These are phyloP conservation scores for Lipomyces spencermartinsiae DNA, from an alignment of 805 yeast species.

Conservation along the genomic window DNA sequence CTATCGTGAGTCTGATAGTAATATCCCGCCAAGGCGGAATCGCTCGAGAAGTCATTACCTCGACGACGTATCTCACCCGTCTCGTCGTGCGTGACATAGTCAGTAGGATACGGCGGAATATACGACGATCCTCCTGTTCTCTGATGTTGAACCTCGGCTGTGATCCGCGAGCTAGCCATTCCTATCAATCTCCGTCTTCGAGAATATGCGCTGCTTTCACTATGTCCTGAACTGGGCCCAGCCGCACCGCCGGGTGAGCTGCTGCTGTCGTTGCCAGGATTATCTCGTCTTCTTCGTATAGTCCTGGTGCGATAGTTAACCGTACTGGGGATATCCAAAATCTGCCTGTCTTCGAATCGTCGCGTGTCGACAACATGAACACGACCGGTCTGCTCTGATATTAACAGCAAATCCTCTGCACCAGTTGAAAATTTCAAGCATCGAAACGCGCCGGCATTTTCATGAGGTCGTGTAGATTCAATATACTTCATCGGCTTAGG, in stretches of 20 bases:
- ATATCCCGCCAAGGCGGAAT: background rate
- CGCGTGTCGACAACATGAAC: slow-evolving; percentile 85
- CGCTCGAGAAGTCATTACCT: background rate
- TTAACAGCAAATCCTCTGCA: slow-evolving; percentile 74
- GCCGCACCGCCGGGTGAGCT: background rate
- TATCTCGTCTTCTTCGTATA: background rate
- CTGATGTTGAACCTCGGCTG: background rate
- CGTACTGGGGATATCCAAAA: slow-evolving; percentile 51
- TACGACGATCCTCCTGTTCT: background rate
- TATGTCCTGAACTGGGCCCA: background rate
- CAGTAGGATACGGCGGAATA: slow-evolving; percentile 1
- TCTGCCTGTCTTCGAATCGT: slow-evolving; percentile 74
- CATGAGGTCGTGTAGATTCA: slow-evolving; percentile 52
- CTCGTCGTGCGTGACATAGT: slow-evolving; percentile 6
- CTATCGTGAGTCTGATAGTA: slow-evolving; percentile 1
- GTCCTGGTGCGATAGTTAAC: slow-evolving; percentile 3
- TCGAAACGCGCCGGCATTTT: slow-evolving; percentile 68
- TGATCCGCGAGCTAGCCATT: background rate
- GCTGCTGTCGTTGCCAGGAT: background rate
- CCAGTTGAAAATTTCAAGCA: slow-evolving; percentile 67
- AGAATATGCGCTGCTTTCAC: background rate
- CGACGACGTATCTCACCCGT: slow-evolving; percentile 5
- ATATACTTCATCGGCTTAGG: slow-evolving; percentile 47
- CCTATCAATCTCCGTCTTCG: slow-evolving; percentile 3
- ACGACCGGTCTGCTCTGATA: slow-evolving; percentile 85